Base-by-base conservation (phyloP, 805 yeast genomes). In the Ascoidea rubescens region DNA sequence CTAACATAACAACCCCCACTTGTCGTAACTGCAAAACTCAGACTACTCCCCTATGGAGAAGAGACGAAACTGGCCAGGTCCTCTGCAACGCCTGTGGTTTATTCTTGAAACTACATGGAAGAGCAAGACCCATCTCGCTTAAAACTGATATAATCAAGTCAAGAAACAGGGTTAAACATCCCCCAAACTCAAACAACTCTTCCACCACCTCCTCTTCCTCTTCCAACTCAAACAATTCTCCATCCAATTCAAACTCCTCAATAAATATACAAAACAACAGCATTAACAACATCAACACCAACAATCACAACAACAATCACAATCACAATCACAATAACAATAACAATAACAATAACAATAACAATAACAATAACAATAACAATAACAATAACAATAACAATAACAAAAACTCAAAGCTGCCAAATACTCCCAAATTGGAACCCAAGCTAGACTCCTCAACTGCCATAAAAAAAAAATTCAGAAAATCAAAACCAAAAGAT, bases 1-100 rank as follows among this genome's bases (percentile, higher is more conserved):
- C 81, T 16, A 80, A 77, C 60, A 77, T 79, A 55, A 66, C 82
- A 12, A 71, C 79, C 42, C 87, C 95, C 4, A 75, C 83, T 28
- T 90, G 98, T 65, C 87, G 84, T 59, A 90, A 90, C 66, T 90
- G 98, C 69, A 78, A 83, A 61, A 90, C 98, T 1, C 85, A 88
- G 54, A 90, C 93, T 1, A 90, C 98, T 1, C 97, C 98, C 1
- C 71, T 90, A 32, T 90, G 97, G 97, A 77, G 97, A 67, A 74
- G 97, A 57, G 96, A 90, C 67, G 96, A 89, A 61, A 79, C 86
- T 8, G 95, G 95, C 14, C 84, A 82, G 60, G 95, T 90, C 42
- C 73, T 90, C 49, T 90, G 98, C 66, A 90, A 90, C 69, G 98
- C 98, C 7, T 88, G 96, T 70, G 96, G 96, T 0, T 71, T 88